Conservation (phyloP, 768 basidiomycete genomes). For the Phanerochaete sordida region DNA sequence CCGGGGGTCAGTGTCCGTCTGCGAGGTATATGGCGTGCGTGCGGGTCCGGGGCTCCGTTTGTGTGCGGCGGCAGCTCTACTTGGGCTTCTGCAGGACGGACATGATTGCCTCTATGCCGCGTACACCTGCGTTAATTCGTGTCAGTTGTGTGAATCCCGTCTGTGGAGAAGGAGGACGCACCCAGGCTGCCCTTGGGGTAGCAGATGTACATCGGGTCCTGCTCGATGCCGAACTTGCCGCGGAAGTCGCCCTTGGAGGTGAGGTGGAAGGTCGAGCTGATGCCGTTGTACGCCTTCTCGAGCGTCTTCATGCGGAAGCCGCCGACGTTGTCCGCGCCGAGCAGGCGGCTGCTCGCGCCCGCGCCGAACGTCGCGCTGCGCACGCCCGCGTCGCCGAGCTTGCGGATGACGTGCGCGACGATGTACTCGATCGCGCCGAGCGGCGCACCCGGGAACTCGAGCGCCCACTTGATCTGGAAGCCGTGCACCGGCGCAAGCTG, state of each 20-base stretch:
- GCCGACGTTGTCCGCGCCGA: slow-evolving; percentile 29
- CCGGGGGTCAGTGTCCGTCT: no score
- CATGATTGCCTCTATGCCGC: slow-evolving; percentile 33
- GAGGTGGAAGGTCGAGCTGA: slow-evolving; percentile 31
- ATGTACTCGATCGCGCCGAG: slow-evolving; percentile 38
- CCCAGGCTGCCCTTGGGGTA: slow-evolving; percentile 31
- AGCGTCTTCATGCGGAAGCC: slow-evolving; percentile 32
- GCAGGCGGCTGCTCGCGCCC: slow-evolving; percentile 29
- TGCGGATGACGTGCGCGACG: slow-evolving; percentile 33
- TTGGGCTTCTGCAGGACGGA: slow-evolving; percentile 28
- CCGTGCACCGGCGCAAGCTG: slow-evolving; percentile 37
- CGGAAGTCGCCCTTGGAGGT: slow-evolving; percentile 37
- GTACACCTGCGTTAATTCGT: no score
- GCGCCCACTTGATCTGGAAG: slow-evolving; percentile 44
- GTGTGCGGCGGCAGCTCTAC: slow-evolving; percentile 12
- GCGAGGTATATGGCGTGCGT: no score
- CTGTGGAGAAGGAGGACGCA: neutral
- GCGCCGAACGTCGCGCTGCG: slow-evolving; percentile 37
- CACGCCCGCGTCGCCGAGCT: slow-evolving; percentile 35
- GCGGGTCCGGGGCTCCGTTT: no score
- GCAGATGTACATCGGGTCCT: slow-evolving; percentile 30
- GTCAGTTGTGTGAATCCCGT: no score
- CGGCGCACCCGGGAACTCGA: slow-evolving; percentile 41
- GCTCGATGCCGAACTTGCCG: slow-evolving; percentile 31
- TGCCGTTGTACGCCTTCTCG: slow-evolving; percentile 36